A percentile compares a stretch with the other conserved stretches of the same genome.
Conservation (phyloP, 208 protist species). For the Wallacemonas sp. region DNA sequence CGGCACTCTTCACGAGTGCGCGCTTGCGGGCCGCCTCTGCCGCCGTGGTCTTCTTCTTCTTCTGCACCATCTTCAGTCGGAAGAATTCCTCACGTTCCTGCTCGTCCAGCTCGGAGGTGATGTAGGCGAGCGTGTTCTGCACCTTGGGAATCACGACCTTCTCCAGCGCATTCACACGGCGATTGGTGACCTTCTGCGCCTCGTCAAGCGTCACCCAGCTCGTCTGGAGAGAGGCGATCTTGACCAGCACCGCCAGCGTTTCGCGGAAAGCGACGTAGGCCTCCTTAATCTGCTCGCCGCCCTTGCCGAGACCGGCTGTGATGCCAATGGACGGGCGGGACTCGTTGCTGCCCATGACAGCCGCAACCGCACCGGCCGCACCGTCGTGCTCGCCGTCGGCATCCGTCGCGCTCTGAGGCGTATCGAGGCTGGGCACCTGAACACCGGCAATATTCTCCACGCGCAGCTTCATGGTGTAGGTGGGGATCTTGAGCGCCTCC, state of each 20-base stretch:
- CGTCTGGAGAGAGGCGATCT: conserved; percentile 97
- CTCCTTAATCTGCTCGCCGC: conserved; percentile 96
- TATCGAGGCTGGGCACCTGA: conserved; percentile 94
- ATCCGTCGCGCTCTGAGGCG: conserved; percentile 23
- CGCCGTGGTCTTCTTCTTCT: conserved; percentile 94
- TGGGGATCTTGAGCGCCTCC: conserved; percentile 92
- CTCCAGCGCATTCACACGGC: conserved; percentile 99
- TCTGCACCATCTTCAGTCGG: conserved; percentile 98
- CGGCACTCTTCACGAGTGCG: conserved; percentile 32
- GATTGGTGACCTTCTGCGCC: conserved; percentile 99
- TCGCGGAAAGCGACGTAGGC: conserved; percentile 88
- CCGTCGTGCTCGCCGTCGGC: conserved; percentile 20
- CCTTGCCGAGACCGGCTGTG: conserved; percentile 93
- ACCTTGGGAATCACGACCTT: conserved; percentile 98
- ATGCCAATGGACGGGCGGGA: conserved; percentile 17
- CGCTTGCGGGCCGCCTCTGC: conserved; percentile 31
- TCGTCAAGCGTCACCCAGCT: conserved; percentile 97
- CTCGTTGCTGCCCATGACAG: conserved; percentile 2
- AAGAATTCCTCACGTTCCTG: conserved; percentile 99
- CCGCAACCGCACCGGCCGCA: background rate
- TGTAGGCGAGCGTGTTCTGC: conserved; percentile 98
- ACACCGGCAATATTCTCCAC: conserved; percentile 99
- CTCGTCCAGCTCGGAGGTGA: conserved; percentile 98
- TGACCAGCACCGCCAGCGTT: conserved; percentile 92
- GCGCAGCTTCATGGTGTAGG: conserved; percentile 86